Base-by-base conservation (phyloP, 441 rosid species). In the Biscutella laevigata region DNA sequence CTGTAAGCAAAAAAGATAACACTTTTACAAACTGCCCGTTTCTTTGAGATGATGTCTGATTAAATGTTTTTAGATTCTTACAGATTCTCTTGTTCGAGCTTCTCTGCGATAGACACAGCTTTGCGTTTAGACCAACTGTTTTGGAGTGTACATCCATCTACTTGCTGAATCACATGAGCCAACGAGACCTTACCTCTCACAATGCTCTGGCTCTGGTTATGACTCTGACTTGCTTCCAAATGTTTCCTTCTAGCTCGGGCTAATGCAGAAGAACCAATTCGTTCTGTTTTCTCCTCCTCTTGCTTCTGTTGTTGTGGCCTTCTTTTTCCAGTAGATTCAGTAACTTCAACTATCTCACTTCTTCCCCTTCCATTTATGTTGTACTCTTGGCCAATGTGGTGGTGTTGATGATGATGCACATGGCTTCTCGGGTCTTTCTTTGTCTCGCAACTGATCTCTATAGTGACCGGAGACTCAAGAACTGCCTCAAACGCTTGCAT, bases 21-120 rank as follows among this genome's bases (percentile, higher is more conserved):
- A 4, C 4, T 22, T 19, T 33, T 2, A 53, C 50, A 24, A 13
- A 13, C 2, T 40, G 52, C 6, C 34, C 20, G 16, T 26, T 14
- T 17, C 21, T 17, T 42, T 44, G 0, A 16, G 21, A 39, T 46
- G 46, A n/a, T n/a, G n/a, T 40, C 52, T 37, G 49, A 52, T 20
- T 4, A 3, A 44, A 19, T 59, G 48, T 48, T 48, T 34, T 47
- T 10, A 60, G 50, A 55, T 56, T 76, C 95, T 29, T 73, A 94
- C 99, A 94, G 77, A 58, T 94, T 94, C 62, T 94, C 99, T 73
- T 89, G 95, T 72, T 94, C 99, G 30, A 94, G 97, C 77, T 80
- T 94, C 77, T 89, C 99, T 1, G 97, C 99, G 4, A 94, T 86
- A 26, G 97, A 94, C 65, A 94, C 81, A 3, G 96, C 96, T 72